Conservation (phyloP, 78 protist species). For the Andalucia godoyi region DNA sequence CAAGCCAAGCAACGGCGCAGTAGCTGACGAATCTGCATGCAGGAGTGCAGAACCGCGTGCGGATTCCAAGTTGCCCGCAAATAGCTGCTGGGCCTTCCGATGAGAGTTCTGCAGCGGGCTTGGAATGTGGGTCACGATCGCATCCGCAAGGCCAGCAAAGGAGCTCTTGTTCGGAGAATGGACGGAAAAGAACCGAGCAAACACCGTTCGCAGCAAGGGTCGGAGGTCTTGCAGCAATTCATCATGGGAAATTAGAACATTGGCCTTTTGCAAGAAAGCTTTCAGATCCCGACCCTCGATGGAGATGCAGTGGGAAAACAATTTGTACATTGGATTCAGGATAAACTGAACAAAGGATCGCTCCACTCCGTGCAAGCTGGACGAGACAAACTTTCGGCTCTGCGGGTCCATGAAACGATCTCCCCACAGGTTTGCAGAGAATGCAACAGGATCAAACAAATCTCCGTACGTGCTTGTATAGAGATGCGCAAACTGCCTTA, state of each 20-base stretch:
- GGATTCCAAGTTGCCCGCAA: no score
- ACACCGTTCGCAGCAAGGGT: constrained; percentile 57
- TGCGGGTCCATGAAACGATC: constrained; percentile 53
- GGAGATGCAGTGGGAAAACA: constrained; percentile 34
- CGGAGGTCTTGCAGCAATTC: constrained; percentile 32
- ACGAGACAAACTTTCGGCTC: constrained; percentile 39
- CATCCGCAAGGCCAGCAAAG: no score
- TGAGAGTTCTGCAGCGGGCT: no score
- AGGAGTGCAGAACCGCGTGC: no score
- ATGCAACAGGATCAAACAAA: constrained; percentile 6
- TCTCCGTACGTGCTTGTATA: constrained; percentile 10
- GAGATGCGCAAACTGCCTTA: constrained; percentile 66
- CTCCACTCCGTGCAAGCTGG: not conserved
- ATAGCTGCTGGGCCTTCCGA: no score
- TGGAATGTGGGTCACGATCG: no score
- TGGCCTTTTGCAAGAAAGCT: constrained; percentile 1
- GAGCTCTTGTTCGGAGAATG: no score
- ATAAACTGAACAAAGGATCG: constrained; percentile 87
- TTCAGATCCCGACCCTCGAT: constrained; percentile 3
- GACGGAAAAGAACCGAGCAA: constrained; percentile 62
- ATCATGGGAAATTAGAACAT: constrained; percentile 6
- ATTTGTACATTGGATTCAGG: constrained; percentile 92
- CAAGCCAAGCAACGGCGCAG: no score
- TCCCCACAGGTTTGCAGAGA: constrained; percentile 92
- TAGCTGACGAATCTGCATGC: no score